Evolutionary conservation across 495 filamentous ascomycete genomes (phyloP).

Genomic region (Penicillium maclennaniae): DNA sequence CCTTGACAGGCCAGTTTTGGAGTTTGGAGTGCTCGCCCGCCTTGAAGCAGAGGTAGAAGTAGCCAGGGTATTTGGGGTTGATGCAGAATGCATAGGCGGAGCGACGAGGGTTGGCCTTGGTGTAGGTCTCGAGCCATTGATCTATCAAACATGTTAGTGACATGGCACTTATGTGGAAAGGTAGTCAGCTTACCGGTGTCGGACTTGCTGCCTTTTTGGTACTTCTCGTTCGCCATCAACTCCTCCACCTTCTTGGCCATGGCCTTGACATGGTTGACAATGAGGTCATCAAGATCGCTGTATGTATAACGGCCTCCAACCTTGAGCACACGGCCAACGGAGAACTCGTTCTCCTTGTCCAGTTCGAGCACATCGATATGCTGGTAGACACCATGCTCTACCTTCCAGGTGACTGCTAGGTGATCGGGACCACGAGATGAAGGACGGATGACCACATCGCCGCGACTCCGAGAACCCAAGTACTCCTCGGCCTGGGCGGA

Average conservation of each 20-base stretch:
- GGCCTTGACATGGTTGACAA: conserved; percentile 92
- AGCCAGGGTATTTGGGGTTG: conserved; percentile 85
- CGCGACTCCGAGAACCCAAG: conserved; percentile 74
- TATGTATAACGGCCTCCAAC: conserved; percentile 86
- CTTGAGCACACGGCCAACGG: conserved; percentile 76
- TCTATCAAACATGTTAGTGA: conserved; percentile 54
- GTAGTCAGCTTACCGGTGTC: conserved; percentile 70
- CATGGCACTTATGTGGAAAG: conserved; percentile 1
- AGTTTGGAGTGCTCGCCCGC: conserved; percentile 68
- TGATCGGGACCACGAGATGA: conserved; percentile 93
- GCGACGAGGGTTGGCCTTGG: conserved; percentile 90
- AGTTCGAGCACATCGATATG: conserved; percentile 96
- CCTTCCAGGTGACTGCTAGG: conserved; percentile 95
- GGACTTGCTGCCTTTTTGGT: conserved; percentile 69
- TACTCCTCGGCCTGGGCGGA: conserved; percentile 90
- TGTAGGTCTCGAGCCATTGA: conserved; percentile 91
- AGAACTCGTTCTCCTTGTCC: conserved; percentile 94
- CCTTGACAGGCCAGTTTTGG: conserved; percentile 81
- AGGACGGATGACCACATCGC: conserved; percentile 91
- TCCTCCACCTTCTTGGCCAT: conserved; percentile 98
- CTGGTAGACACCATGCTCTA: conserved; percentile 90
- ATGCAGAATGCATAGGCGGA: conserved; percentile 93
- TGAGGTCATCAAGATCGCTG: conserved; percentile 93
- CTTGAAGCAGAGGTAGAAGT: conserved; percentile 95
- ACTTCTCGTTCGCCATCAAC: conserved; percentile 89